These are phyloP conservation scores for Teunomyces kruisii DNA, from an alignment of 805 yeast species.

Conservation along the genomic window DNA sequence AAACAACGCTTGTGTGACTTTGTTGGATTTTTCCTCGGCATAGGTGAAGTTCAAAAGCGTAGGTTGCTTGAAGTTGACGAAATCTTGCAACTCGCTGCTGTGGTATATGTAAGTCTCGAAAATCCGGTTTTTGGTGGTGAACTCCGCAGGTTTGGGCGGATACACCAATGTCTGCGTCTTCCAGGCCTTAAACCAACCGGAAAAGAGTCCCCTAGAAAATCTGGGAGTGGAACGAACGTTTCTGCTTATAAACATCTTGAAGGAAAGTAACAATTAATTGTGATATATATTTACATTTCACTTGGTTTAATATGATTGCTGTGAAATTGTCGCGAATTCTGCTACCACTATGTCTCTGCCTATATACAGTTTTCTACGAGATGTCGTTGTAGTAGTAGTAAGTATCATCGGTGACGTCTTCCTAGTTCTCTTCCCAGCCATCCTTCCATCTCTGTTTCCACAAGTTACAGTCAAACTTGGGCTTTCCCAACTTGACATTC, in stretches of 20 bases:
- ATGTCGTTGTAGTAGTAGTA: background rate
- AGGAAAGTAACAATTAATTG: background rate
- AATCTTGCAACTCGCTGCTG: conserved; percentile 57
- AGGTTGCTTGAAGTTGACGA: conserved; percentile 56
- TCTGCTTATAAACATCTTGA: background rate
- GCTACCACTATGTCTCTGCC: background rate
- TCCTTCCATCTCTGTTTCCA: conserved; percentile 96
- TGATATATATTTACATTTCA: background rate
- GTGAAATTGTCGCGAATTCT: background rate
- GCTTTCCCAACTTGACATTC: conserved; percentile 84
- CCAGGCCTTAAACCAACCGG: conserved; percentile 12
- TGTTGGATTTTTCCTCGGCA: conserved; percentile 63
- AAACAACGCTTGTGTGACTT: conserved; percentile 63
- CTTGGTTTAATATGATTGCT: background rate
- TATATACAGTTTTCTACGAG: conserved; percentile 1
- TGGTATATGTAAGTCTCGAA: conserved; percentile 47
- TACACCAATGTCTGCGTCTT: conserved; percentile 29
- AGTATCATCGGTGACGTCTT: background rate
- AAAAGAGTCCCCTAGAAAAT: conserved; percentile 6
- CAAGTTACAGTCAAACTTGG: conserved; percentile 76
- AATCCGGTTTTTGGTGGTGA: conserved; percentile 40
- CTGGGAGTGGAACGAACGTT: background rate
- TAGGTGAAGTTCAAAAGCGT: conserved; percentile 70
- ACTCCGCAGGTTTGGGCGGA: conserved; percentile 37
- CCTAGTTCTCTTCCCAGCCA: conserved; percentile 64